These are phyloP conservation scores for Pharus latifolius DNA, from an alignment of 176 grass and related monocot species.

Conservation along the genomic window DNA sequence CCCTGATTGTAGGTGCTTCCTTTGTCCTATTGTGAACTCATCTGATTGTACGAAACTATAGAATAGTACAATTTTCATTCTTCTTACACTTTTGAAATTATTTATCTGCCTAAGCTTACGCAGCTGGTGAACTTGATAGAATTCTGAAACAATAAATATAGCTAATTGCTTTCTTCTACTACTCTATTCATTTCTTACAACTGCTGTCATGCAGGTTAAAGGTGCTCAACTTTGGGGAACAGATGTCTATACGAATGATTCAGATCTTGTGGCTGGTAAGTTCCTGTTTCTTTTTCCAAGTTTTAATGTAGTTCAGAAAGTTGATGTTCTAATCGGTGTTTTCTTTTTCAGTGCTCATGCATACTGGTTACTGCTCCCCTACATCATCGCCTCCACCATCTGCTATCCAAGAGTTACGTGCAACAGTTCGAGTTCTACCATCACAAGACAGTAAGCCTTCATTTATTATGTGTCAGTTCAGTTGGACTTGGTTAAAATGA, in stretches of 20 bases:
- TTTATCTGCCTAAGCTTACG: background rate
- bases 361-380: slow-evolving; percentile 87
- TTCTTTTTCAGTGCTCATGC: slow-evolving; percentile 77
- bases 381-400: slow-evolving; percentile 69
- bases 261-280: slow-evolving; percentile 88
- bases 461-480: background rate
- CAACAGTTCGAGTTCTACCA: slow-evolving; percentile 67
- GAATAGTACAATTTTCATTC: background rate
- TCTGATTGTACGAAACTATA: background rate
- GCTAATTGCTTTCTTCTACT: background rate
- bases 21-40: background rate
- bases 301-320: background rate
- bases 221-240: slow-evolving; percentile 98
- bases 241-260: slow-evolving; percentile 89
- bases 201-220: slow-evolving; percentile 61
- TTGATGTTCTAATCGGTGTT: slow-evolving; percentile 19
- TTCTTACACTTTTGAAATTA: background rate
- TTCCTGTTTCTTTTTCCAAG: slow-evolving; percentile 1
- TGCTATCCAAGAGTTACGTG: slow-evolving; percentile 72
- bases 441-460: slow-evolving; percentile 55
- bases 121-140: background rate
- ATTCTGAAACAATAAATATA: background rate
- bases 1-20: background rate
- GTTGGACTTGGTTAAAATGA: background rate
- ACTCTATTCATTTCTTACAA: slow-evolving; percentile 9